Percentiles rank a stretch among this genome's conserved stretches.
These are phyloP conservation scores for Penicillium polonicum DNA, from an alignment of 2,329 filamentous ascomycete species.

Conservation along the genomic window DNA sequence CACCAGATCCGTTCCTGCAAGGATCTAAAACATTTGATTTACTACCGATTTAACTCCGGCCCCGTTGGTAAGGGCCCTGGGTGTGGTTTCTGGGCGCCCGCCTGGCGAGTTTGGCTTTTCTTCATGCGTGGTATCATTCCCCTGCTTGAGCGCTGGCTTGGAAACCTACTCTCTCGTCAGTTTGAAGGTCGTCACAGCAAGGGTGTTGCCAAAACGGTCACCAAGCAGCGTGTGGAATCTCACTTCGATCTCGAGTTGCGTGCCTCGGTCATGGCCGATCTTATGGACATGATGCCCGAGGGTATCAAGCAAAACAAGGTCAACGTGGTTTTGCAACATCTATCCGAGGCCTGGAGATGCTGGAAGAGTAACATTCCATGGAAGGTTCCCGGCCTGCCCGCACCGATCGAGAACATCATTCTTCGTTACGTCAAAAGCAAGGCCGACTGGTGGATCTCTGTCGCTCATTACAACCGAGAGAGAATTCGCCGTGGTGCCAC, in stretches of 20 bases:
- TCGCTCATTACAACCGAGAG: conserved; percentile 97
- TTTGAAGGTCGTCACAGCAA: conserved; percentile 99
- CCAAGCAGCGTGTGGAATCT: conserved; percentile 97
- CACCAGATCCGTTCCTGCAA: conserved; percentile 99
- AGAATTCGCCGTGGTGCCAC: conserved; percentile 94
- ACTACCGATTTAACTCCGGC: conserved; percentile 97
- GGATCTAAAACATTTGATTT: conserved; percentile 97
- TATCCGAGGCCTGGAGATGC: conserved; percentile 97
- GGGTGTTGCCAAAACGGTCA: conserved; percentile 97
- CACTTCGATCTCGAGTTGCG: conserved; percentile 97
- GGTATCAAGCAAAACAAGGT: conserved; percentile 99
- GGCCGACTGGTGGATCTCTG: conserved; percentile 99
- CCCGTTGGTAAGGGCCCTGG: conserved; percentile 96
- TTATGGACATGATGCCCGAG: conserved; percentile 99
- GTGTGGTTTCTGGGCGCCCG: conserved; percentile 98
- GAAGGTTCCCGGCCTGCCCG: conserved; percentile 96
- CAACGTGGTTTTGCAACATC: conserved; percentile 93
- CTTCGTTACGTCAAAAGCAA: conserved; percentile 98
- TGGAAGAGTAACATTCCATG: conserved; percentile 99
- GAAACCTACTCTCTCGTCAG: conserved; percentile 92
- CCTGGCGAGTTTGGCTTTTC: conserved; percentile 98
- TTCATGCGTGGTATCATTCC: conserved; percentile 99
- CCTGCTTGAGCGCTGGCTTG: conserved; percentile 92
- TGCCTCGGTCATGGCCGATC: conserved; percentile 96
- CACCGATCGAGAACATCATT: conserved; percentile 98